Conservation (phyloP, 345 rosid species). For the Punica granatum region DNA sequence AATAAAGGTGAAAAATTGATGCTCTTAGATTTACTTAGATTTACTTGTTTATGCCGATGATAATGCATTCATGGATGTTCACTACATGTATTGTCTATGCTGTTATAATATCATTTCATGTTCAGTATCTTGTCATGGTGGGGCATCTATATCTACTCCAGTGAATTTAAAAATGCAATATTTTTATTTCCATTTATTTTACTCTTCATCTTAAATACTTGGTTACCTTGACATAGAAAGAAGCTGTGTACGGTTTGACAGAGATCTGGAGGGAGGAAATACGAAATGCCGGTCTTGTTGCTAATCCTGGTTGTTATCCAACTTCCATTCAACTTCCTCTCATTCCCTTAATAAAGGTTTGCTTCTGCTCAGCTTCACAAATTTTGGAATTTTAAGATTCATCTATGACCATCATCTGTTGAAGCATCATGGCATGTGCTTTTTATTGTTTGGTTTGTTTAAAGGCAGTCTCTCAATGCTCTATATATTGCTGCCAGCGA, state of each 20-base stretch:
- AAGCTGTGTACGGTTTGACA: constrained; percentile 92
- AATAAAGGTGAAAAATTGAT: background rate
- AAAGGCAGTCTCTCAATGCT: no score
- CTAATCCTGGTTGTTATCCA: constrained; percentile 99
- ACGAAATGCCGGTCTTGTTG: constrained; percentile 62
- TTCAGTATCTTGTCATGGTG: background rate
- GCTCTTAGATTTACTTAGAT: background rate
- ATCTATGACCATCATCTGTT: background rate
- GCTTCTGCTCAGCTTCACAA: constrained; percentile 4
- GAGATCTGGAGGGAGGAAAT: constrained; percentile 72
- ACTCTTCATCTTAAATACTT: constrained; percentile 3
- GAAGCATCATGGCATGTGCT: background rate
- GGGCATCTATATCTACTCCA: background rate
- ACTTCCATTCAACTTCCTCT: constrained; percentile 95
- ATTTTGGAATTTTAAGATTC: background rate
- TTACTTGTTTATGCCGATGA: background rate
- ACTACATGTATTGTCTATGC: background rate
- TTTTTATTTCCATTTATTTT: background rate
- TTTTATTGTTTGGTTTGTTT: no score
- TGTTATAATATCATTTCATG: background rate
- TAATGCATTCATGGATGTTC: background rate
- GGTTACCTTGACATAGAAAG: constrained; percentile 41
- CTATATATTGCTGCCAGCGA: no score
- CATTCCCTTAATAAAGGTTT: constrained; percentile 79
- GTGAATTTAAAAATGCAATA: background rate